Base-by-base conservation (phyloP, 164 flowering plant species). In the Annona squamosa region DNA sequence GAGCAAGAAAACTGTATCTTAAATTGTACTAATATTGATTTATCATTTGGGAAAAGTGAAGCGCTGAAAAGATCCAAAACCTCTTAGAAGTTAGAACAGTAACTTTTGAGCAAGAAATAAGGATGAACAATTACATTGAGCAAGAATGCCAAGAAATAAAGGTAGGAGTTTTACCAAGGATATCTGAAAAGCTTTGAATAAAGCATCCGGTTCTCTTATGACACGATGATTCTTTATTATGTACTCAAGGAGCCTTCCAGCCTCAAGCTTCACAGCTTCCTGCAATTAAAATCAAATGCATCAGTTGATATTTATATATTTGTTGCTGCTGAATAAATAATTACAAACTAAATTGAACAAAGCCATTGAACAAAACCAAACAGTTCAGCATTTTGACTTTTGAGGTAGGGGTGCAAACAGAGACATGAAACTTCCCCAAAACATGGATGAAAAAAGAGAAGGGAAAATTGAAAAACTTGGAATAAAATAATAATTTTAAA, bases 111-210 rank as follows among this genome's bases (percentile, higher is more conserved):
- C 59, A 52, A 9, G 59, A 52, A 52, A 52, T 9, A 26, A 26
- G 37, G 37, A 26, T 26, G 37, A 26, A 26, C 37, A 26, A 26
- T 26, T 26, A 26, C 37, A 26, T 26, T 26, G 37, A 26, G 37
- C 13, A 52, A 52, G 59, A 16, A 52, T 52, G 59, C 59, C 37
- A 26, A 26, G 37, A 26, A 26, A 26, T 26, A 26, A 26, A 26
- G 37, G 37, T 26, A 52, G 13, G 59, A 52, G 67, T 67, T 93
- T 76, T 26, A 95, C 99, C 98, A 93, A 77, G 71, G 99, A 82
- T 75, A 95, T 77, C 77, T 86, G 89, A 74, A 95, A 89, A 52
- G 98, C 98, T 80, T 95, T 91, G 56, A 90, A 74, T 59, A 85
- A 81, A 67, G 86, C 74, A 56, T 67, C 79, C 16, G 90, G 84